Evolutionary conservation across 805 yeast species (phyloP).

Genomic region (Candida caryicola): DNA sequence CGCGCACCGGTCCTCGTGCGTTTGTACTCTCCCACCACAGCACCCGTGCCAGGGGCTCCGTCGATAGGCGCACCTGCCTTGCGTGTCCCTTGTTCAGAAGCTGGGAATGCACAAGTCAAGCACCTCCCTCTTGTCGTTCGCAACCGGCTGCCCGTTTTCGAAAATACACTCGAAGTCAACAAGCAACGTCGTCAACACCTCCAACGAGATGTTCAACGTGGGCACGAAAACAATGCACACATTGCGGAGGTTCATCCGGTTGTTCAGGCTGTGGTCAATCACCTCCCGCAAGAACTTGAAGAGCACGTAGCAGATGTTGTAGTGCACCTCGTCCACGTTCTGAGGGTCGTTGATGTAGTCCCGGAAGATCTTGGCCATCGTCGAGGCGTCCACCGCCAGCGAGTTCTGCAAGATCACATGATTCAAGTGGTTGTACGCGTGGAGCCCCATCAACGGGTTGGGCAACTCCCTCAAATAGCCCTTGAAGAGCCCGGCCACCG

Average conservation of each 20-base stretch:
- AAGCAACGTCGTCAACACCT: conserved; percentile 56
- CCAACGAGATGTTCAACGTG: conserved; percentile 66
- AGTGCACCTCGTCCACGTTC: conserved; percentile 53
- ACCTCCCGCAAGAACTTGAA: conserved; percentile 67
- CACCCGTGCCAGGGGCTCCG: too few relatives aligned
- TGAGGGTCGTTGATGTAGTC: conserved; percentile 28
- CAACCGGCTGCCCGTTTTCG: conserved; percentile 46
- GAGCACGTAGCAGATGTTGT: conserved; percentile 60
- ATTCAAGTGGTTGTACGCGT: conserved; percentile 31
- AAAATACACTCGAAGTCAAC: conserved; percentile 63
- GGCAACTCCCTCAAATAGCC: conserved; percentile 79
- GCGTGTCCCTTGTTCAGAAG: too few relatives aligned
- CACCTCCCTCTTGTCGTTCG: conserved; percentile 43
- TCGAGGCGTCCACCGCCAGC: conserved; percentile 14
- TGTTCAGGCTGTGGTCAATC: conserved; percentile 54
- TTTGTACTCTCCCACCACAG: too few relatives aligned
- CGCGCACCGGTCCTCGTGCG: too few relatives aligned
- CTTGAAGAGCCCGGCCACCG: conserved; percentile 83
- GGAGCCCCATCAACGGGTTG: conserved; percentile 59
- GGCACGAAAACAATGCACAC: conserved; percentile 80
- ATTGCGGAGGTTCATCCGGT: conserved; percentile 84
- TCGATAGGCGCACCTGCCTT: too few relatives aligned
- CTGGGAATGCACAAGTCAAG: conserved; percentile 54
- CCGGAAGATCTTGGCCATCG: conserved; percentile 25
- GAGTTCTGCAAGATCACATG: conserved; percentile 16